Base-by-base conservation (phyloP, 1,284 basidiomycete genomes). In the Pseudozyma thailandica region DNA sequence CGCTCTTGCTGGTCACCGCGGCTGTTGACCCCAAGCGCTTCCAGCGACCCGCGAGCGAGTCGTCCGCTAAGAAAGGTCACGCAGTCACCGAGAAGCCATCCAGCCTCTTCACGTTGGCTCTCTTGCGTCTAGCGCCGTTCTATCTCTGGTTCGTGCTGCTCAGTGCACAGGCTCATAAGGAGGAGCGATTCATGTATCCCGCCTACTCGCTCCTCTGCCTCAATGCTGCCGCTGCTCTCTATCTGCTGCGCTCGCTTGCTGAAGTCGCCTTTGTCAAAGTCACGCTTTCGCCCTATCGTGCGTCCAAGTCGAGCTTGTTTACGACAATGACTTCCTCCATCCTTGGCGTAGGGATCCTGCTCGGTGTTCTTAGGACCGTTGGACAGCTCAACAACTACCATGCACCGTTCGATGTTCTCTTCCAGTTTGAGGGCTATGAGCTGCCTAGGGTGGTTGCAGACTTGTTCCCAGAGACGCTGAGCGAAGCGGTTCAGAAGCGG, bases 181-280 rank as follows among this genome's bases (percentile, higher is more conserved):
- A 99, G 84, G 96, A 98, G 83, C 87, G 96, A 23, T 98, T 99
- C 86, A 91, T 98, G 90, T 98, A 90, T 84, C 95, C 96, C 1
- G 90, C 89, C 1, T 98, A 97, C 84, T 90, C 93, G 0, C 85
- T 98, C 42, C 85, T 98, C 50, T 93, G 92, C 82, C 92, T 98
- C 85, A 98, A 98, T 83, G 95, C 93, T 1, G 93, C 93, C 3
- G 90, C 94, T 6, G 50, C 25, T 86, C 89, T 30, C 75, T 96
- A 25, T 94, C 91, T 84, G 83, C 20, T 74, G 31, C 66, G 72
- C 16, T 58, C 55, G 9, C 58, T 74, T 7, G 43, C 72, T n/a
- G 80, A 79, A 33, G 50, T 55, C 2, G 44, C 46, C 6, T 78
- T 71, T 41, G 50, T 74, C 31, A 57, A 59, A 33, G 39, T 68